phyloP scores from a whole-genome alignment of 1,139 yeast genomes.

The Hyphopichia wangnamkhiaoensis region DNA sequence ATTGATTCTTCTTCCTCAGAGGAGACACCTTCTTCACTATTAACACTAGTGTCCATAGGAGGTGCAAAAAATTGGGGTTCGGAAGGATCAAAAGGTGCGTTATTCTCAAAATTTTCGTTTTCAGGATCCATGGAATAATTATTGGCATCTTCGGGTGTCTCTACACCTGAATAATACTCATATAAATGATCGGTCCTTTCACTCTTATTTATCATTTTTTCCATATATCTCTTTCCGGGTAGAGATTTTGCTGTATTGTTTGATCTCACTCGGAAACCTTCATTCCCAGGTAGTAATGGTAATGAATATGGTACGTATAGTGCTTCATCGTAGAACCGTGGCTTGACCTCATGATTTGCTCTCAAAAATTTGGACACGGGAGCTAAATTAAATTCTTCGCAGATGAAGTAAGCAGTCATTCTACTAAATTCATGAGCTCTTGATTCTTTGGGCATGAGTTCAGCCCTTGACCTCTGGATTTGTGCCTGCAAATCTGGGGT shows the following conservation, averaged over 20 bases:
- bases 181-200: constrained; percentile 90
- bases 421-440: constrained; percentile 73
- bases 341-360: constrained; percentile 76
- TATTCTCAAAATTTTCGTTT: constrained; percentile 35
- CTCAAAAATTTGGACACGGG: constrained; percentile 65
- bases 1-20: constrained; percentile 2
- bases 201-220: constrained; percentile 72
- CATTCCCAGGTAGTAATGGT: constrained; percentile 85
- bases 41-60: constrained; percentile 22
- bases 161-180: constrained; percentile 86
- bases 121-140: constrained; percentile 57
- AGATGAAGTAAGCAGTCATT: constrained; percentile 86
- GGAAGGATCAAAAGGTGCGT: constrained; percentile 46
- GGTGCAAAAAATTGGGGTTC: constrained; percentile 56
- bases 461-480: constrained; percentile 63
- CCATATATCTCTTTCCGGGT: constrained; percentile 68
- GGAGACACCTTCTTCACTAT: constrained; percentile 15
- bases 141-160: constrained; percentile 63
- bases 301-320: constrained; percentile 85
- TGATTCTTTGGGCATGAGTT: constrained; percentile 64
- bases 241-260: constrained; percentile 66
- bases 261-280: constrained; percentile 80
- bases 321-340: constrained; percentile 87
- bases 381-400: constrained; percentile 74
- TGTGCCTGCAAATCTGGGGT: constrained; percentile 30